A percentile compares a stretch with the other conserved stretches of the same genome.
Evolutionary conservation across 1,284 basidiomycete genomes (phyloP).

Genomic region (Stygiomarasmius scandens): DNA sequence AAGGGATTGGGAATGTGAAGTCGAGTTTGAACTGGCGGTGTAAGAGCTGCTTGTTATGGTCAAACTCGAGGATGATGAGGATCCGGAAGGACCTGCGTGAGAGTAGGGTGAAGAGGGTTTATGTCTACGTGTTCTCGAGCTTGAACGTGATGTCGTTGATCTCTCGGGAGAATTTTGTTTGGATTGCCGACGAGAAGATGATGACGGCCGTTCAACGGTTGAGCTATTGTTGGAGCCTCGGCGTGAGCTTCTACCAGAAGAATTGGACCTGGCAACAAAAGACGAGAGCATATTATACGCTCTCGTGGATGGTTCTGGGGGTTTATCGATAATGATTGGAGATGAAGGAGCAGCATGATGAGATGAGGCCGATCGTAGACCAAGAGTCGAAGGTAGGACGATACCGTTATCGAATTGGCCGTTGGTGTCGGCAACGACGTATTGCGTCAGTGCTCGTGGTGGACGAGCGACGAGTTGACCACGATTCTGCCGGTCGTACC

Average conservation of each 20-base stretch:
- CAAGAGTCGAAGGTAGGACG: conserved; percentile 69
- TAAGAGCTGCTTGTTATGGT: not conserved
- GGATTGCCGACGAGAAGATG: not conserved
- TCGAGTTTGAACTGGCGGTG: not conserved
- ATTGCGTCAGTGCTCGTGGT: conserved; percentile 75
- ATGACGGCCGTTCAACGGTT: not conserved
- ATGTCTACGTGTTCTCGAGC: conserved; percentile 28
- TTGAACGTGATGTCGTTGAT: conserved; percentile 27
- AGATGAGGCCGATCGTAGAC: conserved; percentile 42
- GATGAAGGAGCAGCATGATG: conserved; percentile 24
- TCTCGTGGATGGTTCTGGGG: conserved; percentile 44
- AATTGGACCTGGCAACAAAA: conserved; percentile 42
- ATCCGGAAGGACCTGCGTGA: not conserved
- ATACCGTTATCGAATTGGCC: conserved; percentile 48
- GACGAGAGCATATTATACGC: conserved; percentile 64
- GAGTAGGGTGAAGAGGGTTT: not conserved
- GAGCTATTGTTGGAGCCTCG: not conserved
- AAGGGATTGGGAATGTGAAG: conserved; percentile 8
- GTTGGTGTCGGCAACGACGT: conserved; percentile 51
- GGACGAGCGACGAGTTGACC: conserved; percentile 61
- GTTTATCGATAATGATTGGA: conserved; percentile 33
- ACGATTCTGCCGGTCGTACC: conserved; percentile 43
- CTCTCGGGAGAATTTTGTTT: not conserved
- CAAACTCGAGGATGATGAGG: not conserved
- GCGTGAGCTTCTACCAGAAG: conserved; percentile 5